Percentiles rank a stretch among this genome's conserved stretches.
These are phyloP conservation scores for Wolfiporia cocos DNA, from an alignment of 1,284 basidiomycete species.

Conservation along the genomic window DNA sequence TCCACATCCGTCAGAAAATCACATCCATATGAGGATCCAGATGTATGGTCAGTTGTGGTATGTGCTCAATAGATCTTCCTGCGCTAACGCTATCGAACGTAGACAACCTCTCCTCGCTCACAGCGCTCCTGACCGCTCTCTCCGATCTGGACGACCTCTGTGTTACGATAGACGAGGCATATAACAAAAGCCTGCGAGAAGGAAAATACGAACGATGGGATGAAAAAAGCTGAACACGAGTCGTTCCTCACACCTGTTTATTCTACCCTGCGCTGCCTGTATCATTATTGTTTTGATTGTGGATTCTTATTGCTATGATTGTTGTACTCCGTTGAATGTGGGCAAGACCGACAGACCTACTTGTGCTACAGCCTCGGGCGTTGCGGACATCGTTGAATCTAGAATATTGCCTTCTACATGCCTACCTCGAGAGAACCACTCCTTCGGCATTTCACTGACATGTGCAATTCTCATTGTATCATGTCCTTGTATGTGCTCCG, in stretches of 20 bases:
- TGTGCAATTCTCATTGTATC: no score
- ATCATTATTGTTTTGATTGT: slow-evolving; percentile 15
- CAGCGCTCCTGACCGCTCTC: slow-evolving; percentile 72
- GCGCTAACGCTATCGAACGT: no score
- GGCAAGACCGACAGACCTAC: no score
- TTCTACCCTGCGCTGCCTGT: slow-evolving; percentile 5
- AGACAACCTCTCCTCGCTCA: slow-evolving; percentile 79
- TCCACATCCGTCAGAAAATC: slow-evolving; percentile 95
- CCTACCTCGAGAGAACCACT: no score
- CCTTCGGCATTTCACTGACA: no score
- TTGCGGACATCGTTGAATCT: no score
- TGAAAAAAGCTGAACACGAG: slow-evolving; percentile 46
- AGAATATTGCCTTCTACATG: no score
- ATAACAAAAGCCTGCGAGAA: slow-evolving; percentile 48
- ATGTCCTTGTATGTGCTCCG: no score
- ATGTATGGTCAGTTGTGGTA: slow-evolving; percentile 90
- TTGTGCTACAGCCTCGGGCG: no score
- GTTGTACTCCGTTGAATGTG: no score
- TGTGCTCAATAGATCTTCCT: no score
- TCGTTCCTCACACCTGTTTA: background rate
- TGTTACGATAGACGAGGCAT: slow-evolving; percentile 60
- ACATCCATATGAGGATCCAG: slow-evolving; percentile 94
- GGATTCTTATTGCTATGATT: background rate
- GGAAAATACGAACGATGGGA: slow-evolving; percentile 60
- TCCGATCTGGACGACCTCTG: slow-evolving; percentile 73